A percentile compares a stretch with the other conserved stretches of the same genome.
Conservation (phyloP, 1,284 basidiomycete species). For the Kalmanozyma brasiliensis region DNA sequence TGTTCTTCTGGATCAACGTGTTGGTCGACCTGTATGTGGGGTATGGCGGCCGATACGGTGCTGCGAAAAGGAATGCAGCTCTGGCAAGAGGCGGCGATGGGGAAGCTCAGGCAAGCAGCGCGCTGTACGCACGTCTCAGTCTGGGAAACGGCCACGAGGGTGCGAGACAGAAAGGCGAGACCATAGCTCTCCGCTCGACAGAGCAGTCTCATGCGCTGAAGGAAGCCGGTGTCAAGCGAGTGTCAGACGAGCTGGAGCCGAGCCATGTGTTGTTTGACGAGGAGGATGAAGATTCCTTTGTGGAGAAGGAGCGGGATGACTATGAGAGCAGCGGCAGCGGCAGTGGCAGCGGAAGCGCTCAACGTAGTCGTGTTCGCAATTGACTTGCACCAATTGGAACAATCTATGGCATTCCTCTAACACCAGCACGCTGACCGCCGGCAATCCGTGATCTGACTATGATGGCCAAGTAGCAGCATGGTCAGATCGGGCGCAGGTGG, state of each 20-base stretch:
- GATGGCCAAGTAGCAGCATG: no score
- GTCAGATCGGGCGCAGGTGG: no score
- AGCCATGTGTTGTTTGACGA: slow-evolving; percentile 55
- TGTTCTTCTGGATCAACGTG: slow-evolving; percentile 65
- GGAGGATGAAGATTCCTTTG: slow-evolving; percentile 53
- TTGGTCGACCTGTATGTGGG: slow-evolving; percentile 62
- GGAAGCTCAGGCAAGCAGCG: slow-evolving; percentile 22
- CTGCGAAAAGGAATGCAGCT: slow-evolving; percentile 20
- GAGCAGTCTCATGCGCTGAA: slow-evolving; percentile 21
- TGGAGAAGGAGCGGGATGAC: slow-evolving; percentile 37
- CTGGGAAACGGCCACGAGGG: slow-evolving; percentile 6
- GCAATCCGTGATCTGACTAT: no score
- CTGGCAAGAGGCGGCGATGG: slow-evolving; percentile 26
- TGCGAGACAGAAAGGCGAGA: background rate
- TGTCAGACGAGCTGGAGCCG: slow-evolving; percentile 4
- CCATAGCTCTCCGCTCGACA: no score
- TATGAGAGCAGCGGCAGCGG: slow-evolving; percentile 23
- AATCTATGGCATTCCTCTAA: no score
- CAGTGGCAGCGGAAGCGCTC: slow-evolving; percentile 12
- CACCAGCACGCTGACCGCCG: no score
- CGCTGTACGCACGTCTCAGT: slow-evolving; percentile 41
- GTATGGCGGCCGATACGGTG: slow-evolving; percentile 57
- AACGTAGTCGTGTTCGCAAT: slow-evolving; percentile 18
- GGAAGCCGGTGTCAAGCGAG: slow-evolving; percentile 3
- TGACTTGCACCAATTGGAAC: background rate